Percentiles rank a stretch among this genome's conserved stretches.
Evolutionary conservation across 2,329 filamentous ascomycete genomes (phyloP).

Genomic region (Raffaelea deltoideospora): DNA sequence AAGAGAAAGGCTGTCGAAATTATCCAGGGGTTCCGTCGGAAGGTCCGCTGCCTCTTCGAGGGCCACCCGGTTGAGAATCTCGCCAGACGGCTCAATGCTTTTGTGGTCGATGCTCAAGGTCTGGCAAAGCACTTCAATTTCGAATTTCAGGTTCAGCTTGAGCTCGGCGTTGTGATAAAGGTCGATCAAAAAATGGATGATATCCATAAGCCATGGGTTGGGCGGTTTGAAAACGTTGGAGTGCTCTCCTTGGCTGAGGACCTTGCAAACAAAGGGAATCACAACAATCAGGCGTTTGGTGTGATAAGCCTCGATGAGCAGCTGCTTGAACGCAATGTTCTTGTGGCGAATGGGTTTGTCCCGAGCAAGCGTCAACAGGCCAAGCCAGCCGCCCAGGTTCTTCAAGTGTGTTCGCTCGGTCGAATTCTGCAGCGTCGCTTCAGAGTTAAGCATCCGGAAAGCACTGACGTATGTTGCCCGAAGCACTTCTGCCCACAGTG

Average conservation of each 20-base stretch:
- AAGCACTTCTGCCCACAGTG: conserved; percentile 76
- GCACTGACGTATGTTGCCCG: conserved; percentile 85
- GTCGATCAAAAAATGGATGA: conserved; percentile 79
- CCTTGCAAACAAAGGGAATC: conserved; percentile 96
- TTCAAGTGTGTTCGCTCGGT: conserved; percentile 81
- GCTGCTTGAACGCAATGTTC: conserved; percentile 93
- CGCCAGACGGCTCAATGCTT: conserved; percentile 70
- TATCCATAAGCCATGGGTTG: conserved; percentile 97
- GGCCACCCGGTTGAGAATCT: conserved; percentile 62
- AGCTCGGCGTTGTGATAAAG: conserved; percentile 86
- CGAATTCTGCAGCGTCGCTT: conserved; percentile 68
- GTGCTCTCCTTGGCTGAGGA: conserved; percentile 66
- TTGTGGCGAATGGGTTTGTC: conserved; percentile 92
- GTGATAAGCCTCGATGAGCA: conserved; percentile 86
- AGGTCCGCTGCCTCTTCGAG: conserved; percentile 48
- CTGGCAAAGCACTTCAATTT: conserved; percentile 95
- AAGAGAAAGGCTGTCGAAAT: conserved; percentile 69
- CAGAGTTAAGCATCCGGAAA: conserved; percentile 76
- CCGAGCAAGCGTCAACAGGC: conserved; percentile 78
- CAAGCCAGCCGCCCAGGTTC: conserved; percentile 87
- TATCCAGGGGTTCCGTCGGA: conserved; percentile 54
- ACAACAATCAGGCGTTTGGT: conserved; percentile 82
- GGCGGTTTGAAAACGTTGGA: conserved; percentile 87
- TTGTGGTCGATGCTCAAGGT: conserved; percentile 86
- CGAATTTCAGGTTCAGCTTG: conserved; percentile 94